Evolutionary conservation across 257 asterid genomes (phyloP).

Genomic region (Scutellaria galericulata): DNA sequence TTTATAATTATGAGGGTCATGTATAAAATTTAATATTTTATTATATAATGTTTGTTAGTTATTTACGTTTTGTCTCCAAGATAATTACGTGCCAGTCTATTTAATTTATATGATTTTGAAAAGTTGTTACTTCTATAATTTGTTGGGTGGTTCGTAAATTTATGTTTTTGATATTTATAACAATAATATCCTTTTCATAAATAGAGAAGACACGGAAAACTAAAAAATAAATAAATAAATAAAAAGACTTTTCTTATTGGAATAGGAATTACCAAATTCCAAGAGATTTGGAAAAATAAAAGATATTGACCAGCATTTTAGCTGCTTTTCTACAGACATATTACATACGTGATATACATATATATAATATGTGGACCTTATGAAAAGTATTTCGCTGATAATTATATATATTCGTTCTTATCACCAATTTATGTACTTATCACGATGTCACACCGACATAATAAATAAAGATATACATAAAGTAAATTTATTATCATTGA

Average conservation of each 20-base stretch:
- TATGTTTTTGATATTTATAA: no score
- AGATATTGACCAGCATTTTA: conserved; percentile 23
- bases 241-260: background rate
- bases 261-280: conserved; percentile 15
- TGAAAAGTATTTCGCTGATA: conserved; percentile 11
- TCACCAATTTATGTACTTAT: conserved; percentile 30
- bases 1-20: no score
- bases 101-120: no score
- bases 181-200: background rate
- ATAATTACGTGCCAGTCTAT: no score
- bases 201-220: background rate
- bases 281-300: background rate
- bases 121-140: no score
- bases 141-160: no score
- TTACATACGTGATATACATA: background rate
- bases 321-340: background rate
- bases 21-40: no score
- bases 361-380: conserved; percentile 18
- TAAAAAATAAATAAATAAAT: background rate
- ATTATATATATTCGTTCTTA: conserved; percentile 36
- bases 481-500: no score
- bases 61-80: no score
- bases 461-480: no score
- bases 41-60: no score
- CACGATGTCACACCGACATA: conserved; percentile 1